Percentiles rank a stretch among this genome's conserved stretches.
These are phyloP conservation scores for Hydnomerulius pinastri DNA, from an alignment of 768 basidiomycete genomes.

Conservation along the genomic window DNA sequence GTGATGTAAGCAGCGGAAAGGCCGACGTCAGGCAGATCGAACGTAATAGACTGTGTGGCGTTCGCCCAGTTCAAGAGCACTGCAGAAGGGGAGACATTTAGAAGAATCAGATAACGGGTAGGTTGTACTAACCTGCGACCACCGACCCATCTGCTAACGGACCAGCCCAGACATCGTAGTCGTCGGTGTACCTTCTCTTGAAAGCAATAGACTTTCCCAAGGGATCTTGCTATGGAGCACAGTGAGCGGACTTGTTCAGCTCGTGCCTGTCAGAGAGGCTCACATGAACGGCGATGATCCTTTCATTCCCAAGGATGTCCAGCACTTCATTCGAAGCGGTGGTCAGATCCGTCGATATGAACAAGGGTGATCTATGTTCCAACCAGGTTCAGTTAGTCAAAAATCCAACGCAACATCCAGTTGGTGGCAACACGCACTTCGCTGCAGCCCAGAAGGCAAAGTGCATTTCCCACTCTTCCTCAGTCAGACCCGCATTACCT, in stretches of 20 bases:
- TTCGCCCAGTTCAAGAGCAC: conserved; percentile 11
- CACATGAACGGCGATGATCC: conserved; percentile 10
- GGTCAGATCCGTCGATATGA: conserved; percentile 12
- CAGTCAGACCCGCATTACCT: conserved; percentile 46
- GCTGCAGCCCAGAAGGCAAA: conserved; percentile 16
- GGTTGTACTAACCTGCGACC: conserved; percentile 3
- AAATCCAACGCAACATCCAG: too few species aligned
- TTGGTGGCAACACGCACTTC: conserved; percentile 7
- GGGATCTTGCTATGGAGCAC: conserved; percentile 10
- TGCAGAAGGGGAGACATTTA: background rate
- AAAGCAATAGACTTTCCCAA: conserved; percentile 10
- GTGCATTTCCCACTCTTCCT: conserved; percentile 9
- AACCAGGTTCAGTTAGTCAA: too few species aligned
- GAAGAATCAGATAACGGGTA: too few species aligned
- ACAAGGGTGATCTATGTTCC: conserved; percentile 17
- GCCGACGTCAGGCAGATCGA: conserved; percentile 5
- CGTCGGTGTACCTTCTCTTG: conserved; percentile 10
- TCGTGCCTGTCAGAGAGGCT: background rate
- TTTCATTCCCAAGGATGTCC: conserved; percentile 6
- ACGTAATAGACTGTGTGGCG: background rate
- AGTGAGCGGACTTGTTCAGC: background rate
- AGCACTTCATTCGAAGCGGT: background rate
- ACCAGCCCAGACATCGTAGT: conserved; percentile 9
- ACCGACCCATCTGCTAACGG: conserved; percentile 4
- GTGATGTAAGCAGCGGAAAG: conserved; percentile 3